A percentile compares a stretch with the other conserved stretches of the same genome.
Conservation (phyloP, 2,329 filamentous ascomycete species). For the Ramularia endophylla region DNA sequence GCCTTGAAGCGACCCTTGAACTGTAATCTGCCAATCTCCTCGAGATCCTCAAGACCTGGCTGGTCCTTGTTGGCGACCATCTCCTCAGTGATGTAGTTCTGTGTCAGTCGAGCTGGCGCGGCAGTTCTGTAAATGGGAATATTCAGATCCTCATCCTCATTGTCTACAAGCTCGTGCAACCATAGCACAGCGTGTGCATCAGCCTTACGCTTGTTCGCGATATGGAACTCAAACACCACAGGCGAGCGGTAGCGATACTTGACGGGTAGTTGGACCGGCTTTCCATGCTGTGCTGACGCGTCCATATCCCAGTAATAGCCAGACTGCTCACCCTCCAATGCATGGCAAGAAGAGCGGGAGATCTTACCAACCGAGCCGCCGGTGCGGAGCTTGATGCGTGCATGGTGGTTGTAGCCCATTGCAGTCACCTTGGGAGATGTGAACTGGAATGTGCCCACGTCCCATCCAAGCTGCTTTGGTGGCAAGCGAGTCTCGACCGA, state of each 20-base stretch:
- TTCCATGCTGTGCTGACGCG: slow-evolving; percentile 32
- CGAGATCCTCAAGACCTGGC: slow-evolving; percentile 67
- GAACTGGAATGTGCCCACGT: slow-evolving; percentile 93
- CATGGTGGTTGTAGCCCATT: slow-evolving; percentile 53
- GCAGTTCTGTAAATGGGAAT: slow-evolving; percentile 88
- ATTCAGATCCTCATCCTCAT: slow-evolving; percentile 69
- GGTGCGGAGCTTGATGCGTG: slow-evolving; percentile 72
- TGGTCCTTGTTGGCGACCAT: slow-evolving; percentile 57
- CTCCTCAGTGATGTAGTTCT: slow-evolving; percentile 84
- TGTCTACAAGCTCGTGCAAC: slow-evolving; percentile 79
- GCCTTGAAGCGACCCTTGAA: slow-evolving; percentile 82
- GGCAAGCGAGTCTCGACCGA: slow-evolving; percentile 81
- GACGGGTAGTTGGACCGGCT: slow-evolving; percentile 71
- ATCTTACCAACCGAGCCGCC: slow-evolving; percentile 75
- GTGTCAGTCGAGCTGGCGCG: slow-evolving; percentile 67
- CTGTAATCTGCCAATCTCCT: slow-evolving; percentile 72
- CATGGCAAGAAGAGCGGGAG: slow-evolving; percentile 56
- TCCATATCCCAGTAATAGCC: slow-evolving; percentile 54
- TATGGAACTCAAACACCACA: slow-evolving; percentile 80
- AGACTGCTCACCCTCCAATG: slow-evolving; percentile 48
- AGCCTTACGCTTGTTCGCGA: slow-evolving; percentile 60
- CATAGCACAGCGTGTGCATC: slow-evolving; percentile 77
- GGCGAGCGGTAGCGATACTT: slow-evolving; percentile 87
- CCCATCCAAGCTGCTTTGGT: slow-evolving; percentile 83
- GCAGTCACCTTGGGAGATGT: slow-evolving; percentile 63